These are phyloP conservation scores for Globisporangium nodosum DNA, from an alignment of 352 stramenopile genomes.

Conservation along the genomic window DNA sequence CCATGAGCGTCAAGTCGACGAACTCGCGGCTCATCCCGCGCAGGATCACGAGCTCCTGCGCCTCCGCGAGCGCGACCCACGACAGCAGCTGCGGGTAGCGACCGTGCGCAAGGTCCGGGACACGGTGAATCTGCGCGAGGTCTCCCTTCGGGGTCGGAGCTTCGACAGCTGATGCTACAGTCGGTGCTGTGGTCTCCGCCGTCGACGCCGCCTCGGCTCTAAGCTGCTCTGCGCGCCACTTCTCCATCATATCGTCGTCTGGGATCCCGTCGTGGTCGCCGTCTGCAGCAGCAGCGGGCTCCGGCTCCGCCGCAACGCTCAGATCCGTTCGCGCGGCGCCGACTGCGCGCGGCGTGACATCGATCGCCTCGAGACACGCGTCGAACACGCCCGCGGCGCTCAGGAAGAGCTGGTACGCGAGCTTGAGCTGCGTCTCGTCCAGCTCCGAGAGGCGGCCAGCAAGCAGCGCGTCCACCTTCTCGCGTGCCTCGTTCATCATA, in stretches of 20 bases:
- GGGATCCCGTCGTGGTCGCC: constrained; percentile 2
- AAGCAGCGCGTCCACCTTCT: constrained; percentile 39
- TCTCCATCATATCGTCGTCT: constrained; percentile 37
- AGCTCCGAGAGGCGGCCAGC: constrained; percentile 33
- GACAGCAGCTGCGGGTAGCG: constrained; percentile 39
- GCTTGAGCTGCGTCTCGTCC: constrained; percentile 59
- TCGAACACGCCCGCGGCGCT: constrained; percentile 50
- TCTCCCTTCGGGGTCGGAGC: constrained; percentile 8
- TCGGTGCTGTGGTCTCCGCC: background rate
- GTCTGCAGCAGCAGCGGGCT: background rate
- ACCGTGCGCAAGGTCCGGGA: constrained; percentile 49
- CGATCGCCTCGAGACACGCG: constrained; percentile 39
- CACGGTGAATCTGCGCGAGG: constrained; percentile 33
- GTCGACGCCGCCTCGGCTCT: constrained; percentile 3
- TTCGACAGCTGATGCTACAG: background rate
- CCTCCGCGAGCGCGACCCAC: constrained; percentile 58
- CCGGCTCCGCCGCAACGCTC: constrained; percentile 6
- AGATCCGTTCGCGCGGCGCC: constrained; percentile 31
- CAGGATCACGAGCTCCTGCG: constrained; percentile 62
- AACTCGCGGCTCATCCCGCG: constrained; percentile 49
- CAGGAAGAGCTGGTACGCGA: constrained; percentile 60
- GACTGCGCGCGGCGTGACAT: constrained; percentile 21
- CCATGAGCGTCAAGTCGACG: constrained; percentile 63
- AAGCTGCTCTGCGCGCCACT: constrained; percentile 56
- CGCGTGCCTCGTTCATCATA: constrained; percentile 37